A percentile compares a stretch with the other conserved stretches of the same genome.
phyloP scores from a whole-genome alignment of 2,329 filamentous ascomycete species.

The Cryoendolithus antarcticus region DNA sequence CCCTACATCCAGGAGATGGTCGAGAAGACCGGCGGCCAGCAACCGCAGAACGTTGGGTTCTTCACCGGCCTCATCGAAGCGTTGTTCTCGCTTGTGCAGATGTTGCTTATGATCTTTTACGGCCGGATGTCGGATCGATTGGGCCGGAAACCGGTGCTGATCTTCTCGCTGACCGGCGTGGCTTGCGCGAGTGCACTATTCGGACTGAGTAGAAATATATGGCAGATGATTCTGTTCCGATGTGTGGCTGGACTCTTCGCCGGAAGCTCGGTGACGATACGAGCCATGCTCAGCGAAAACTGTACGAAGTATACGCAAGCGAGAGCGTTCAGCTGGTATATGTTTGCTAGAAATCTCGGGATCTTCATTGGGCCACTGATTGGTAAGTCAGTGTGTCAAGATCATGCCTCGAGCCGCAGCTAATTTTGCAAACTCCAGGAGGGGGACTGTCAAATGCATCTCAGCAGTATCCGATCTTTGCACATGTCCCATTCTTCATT shows the following conservation, averaged over 20 bases:
- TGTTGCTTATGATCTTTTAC: conserved; percentile 67
- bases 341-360: conserved; percentile 59
- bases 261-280: conserved; percentile 60
- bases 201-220: conserved; percentile 52
- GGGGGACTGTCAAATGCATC: conserved; percentile 58
- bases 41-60: conserved; percentile 60
- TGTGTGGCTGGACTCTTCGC: conserved; percentile 62
- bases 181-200: conserved; percentile 51
- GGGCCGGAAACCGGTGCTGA: conserved; percentile 61
- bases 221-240: conserved; percentile 63
- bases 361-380: conserved; percentile 60
- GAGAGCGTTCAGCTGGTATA: conserved; percentile 62
- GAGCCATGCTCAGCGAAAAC: conserved; percentile 66
- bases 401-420: not conserved
- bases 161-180: conserved; percentile 54
- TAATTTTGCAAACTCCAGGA: conserved; percentile 30
- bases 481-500: conserved; percentile 43
- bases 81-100: conserved; percentile 63
- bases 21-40: conserved; percentile 48
- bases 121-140: conserved; percentile 54
- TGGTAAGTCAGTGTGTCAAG: conserved; percentile 17
- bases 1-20: conserved; percentile 73
- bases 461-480: conserved; percentile 51
- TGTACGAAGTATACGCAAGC: conserved; percentile 60
- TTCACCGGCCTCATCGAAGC: conserved; percentile 63